phyloP scores from a whole-genome alignment of 768 basidiomycete genomes.

The Termitomyces sp. region DNA sequence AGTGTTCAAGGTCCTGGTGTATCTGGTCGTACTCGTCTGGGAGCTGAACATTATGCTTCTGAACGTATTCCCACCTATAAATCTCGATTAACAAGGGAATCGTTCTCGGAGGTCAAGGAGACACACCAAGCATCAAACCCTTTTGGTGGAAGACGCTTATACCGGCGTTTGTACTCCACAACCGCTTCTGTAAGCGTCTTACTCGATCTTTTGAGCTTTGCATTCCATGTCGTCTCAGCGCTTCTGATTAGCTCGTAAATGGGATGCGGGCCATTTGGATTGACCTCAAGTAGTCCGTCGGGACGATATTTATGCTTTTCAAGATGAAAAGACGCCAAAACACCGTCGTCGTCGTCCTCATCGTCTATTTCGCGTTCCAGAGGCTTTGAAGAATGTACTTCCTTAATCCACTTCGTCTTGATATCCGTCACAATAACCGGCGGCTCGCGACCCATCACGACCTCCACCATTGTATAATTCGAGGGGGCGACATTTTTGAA shows the following conservation, averaged over 20 bases:
- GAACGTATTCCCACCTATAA: conserved; percentile 47
- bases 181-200: conserved; percentile 74
- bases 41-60: conserved; percentile 63
- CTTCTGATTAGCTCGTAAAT: conserved; percentile 73
- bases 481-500: not conserved
- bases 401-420: conserved; percentile 1
- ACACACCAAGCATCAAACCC: conserved; percentile 85
- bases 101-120: not conserved
- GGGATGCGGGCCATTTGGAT: conserved; percentile 55
- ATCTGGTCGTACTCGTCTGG: conserved; percentile 85
- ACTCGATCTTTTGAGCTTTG: conserved; percentile 63
- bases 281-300: conserved; percentile 41
- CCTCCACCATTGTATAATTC: not conserved
- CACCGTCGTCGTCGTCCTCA: not conserved
- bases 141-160: conserved; percentile 69
- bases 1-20: conserved; percentile 71
- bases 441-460: not conserved
- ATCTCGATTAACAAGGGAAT: not conserved
- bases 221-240: conserved; percentile 65
- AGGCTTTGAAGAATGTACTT: not conserved
- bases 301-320: conserved; percentile 31
- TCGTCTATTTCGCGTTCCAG: not conserved
- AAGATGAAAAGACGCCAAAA: conserved; percentile 9
- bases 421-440: not conserved
- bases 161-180: conserved; percentile 71